Conservation (phyloP, 176 grass and related monocot genomes). For the Hordeum marinum region DNA sequence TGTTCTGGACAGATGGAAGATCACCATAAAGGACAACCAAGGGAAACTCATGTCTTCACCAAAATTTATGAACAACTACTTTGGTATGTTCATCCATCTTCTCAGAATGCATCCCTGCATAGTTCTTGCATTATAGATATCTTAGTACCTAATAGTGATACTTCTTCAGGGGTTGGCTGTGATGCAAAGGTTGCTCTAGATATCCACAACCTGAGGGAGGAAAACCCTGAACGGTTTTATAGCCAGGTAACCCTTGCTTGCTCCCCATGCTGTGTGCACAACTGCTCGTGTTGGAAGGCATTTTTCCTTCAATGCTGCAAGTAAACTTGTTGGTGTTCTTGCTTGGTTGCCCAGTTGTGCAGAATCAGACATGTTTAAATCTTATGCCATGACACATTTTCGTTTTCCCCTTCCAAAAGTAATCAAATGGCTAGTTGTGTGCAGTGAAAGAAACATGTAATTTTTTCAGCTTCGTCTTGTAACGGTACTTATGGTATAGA, state of each 20-base stretch:
- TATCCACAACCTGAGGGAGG: slow-evolving; percentile 92
- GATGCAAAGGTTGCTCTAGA: slow-evolving; percentile 99
- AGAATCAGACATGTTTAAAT: neutral
- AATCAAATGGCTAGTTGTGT: neutral
- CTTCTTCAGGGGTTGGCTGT: slow-evolving; percentile 79
- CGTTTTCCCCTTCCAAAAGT: neutral
- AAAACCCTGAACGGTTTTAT: slow-evolving; percentile 94
- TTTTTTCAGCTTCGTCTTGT: neutral
- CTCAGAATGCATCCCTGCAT: neutral
- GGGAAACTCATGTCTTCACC: slow-evolving; percentile 37
- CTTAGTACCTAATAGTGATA: neutral
- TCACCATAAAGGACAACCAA: slow-evolving; percentile 48
- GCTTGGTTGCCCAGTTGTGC: neutral
- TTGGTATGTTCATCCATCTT: slow-evolving; percentile 48
- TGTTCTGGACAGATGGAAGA: slow-evolving; percentile 77
- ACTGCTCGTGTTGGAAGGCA: neutral
- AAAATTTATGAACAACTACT: slow-evolving; percentile 86
- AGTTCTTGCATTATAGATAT: slow-evolving; percentile 7
- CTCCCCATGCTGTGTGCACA: slow-evolving; percentile 9
- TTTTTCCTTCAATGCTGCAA: slow-evolving; percentile 4
- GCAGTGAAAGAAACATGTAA: neutral
- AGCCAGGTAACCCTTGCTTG: slow-evolving; percentile 60
- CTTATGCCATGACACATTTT: neutral
- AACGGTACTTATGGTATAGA: neutral
- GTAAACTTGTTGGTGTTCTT: neutral